A percentile compares a stretch with the other conserved stretches of the same genome.
These are phyloP conservation scores for Lactuca saligna DNA, from an alignment of 129 eudicot species.

Conservation along the genomic window DNA sequence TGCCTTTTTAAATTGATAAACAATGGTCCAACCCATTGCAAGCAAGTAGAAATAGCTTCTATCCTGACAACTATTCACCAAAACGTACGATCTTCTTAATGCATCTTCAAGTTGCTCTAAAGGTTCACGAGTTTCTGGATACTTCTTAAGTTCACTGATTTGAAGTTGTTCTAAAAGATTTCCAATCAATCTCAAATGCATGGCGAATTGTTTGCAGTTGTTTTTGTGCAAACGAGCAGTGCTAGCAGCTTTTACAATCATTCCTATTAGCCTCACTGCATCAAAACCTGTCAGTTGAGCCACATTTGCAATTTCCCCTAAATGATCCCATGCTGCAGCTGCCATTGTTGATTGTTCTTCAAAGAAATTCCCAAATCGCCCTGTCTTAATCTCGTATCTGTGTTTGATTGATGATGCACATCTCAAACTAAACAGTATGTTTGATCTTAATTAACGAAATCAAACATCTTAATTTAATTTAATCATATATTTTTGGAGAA, in stretches of 20 bases:
- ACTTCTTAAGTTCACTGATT: conserved; percentile 69
- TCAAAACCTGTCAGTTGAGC: conserved; percentile 77
- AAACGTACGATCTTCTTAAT: conserved; percentile 77
- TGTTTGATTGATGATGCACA: background rate
- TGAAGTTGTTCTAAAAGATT: conserved; percentile 62
- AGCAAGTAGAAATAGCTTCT: conserved; percentile 77
- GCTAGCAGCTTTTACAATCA: conserved; percentile 75
- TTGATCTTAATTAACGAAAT: too few species aligned
- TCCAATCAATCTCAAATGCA: conserved; percentile 83
- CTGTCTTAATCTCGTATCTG: background rate
- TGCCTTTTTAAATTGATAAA: conserved; percentile 83
- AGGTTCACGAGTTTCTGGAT: conserved; percentile 84
- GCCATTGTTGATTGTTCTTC: conserved; percentile 42
- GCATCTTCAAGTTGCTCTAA: conserved; percentile 94
- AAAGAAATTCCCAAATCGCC: background rate
- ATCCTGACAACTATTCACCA: conserved; percentile 83
- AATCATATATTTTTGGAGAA: background rate
- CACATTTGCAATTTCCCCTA: conserved; percentile 71
- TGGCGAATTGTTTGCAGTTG: conserved; percentile 81
- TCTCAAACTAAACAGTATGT: too few species aligned
- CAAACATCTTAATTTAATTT: background rate
- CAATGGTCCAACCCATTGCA: conserved; percentile 95
- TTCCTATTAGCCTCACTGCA: conserved; percentile 69
- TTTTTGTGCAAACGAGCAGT: conserved; percentile 86
- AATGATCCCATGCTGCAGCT: conserved; percentile 50